These are phyloP conservation scores for Saitozyma podzolica DNA, from an alignment of 768 basidiomycete species.

Conservation along the genomic window DNA sequence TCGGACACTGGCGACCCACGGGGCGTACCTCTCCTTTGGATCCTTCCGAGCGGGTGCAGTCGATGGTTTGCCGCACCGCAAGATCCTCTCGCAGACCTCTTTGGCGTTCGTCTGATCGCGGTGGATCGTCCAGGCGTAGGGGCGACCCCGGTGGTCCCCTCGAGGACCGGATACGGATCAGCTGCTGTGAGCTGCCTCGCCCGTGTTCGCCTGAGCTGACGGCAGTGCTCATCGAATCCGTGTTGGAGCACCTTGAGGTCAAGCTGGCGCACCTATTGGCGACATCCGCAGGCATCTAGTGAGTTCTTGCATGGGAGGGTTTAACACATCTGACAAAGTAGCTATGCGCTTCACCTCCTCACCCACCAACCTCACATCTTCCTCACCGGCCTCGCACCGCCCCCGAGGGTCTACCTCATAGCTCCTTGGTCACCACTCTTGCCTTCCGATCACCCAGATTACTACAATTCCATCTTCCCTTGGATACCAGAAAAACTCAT, in stretches of 20 bases:
- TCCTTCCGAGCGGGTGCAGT: conserved; percentile 40
- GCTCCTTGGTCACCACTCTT: conserved; percentile 39
- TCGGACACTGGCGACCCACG: conserved; percentile 40
- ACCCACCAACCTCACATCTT: conserved; percentile 30
- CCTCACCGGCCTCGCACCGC: conserved; percentile 18
- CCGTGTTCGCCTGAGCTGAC: conserved; percentile 3
- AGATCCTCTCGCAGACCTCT: conserved; percentile 39
- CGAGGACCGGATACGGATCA: conserved; percentile 29
- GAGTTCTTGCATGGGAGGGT: not conserved
- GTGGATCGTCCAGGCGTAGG: conserved; percentile 46
- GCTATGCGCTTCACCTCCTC: conserved; percentile 36
- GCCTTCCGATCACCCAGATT: conserved; percentile 27
- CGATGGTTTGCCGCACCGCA: conserved; percentile 42
- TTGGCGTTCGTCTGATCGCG: conserved; percentile 39
- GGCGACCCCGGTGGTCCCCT: conserved; percentile 34
- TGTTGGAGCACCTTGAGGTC: conserved; percentile 37
- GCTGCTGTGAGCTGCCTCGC: conserved; percentile 27
- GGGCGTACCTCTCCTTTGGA: conserved; percentile 34
- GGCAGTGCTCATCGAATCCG: conserved; percentile 41
- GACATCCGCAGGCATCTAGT: conserved; percentile 46
- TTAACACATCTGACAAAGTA: conserved; percentile 1
- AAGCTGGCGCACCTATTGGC: conserved; percentile 33
- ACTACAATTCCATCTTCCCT: conserved; percentile 26
- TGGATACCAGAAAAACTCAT: conserved; percentile 35
- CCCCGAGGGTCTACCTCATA: conserved; percentile 35